Conservation (phyloP, 257 asterid species). For the Solanum chiquidenum region DNA sequence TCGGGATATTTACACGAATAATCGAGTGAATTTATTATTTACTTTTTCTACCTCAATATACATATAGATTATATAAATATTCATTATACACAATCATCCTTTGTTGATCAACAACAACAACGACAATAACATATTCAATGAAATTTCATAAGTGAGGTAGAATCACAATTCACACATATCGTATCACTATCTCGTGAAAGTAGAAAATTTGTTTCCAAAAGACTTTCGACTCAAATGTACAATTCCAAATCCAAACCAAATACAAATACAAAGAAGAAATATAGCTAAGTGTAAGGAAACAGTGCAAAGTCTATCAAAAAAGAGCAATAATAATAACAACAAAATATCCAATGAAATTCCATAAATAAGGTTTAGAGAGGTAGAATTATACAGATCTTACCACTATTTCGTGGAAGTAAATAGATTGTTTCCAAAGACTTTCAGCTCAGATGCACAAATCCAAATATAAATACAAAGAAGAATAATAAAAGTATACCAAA, state of each 20-base stretch:
- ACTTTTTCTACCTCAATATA: background rate
- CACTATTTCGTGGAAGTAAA: fast-evolving
- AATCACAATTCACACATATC: too few species aligned
- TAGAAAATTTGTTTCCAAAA: fast-evolving
- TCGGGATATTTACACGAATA: background rate
- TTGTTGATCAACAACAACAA: background rate
- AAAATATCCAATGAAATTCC: too few species aligned
- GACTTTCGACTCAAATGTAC: background rate
- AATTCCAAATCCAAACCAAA: too few species aligned
- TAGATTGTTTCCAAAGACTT: fast-evolving
- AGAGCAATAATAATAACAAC: too few species aligned
- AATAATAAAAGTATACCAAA: too few species aligned
- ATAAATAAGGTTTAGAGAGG: background rate
- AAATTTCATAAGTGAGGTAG: background rate
- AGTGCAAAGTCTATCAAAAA: too few species aligned
- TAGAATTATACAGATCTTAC: too few species aligned
- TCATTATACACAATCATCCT: background rate
- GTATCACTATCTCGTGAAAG: too few species aligned
- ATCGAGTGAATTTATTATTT: background rate
- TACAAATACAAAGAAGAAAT: too few species aligned
- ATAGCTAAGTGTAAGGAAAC: too few species aligned
- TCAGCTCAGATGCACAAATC: fast-evolving
- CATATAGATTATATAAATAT: background rate
- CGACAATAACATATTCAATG: too few species aligned
- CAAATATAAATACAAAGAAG: too few species aligned